Conservation (phyloP, 2,329 filamentous ascomycete genomes). For the Sclerotinia glacialis region DNA sequence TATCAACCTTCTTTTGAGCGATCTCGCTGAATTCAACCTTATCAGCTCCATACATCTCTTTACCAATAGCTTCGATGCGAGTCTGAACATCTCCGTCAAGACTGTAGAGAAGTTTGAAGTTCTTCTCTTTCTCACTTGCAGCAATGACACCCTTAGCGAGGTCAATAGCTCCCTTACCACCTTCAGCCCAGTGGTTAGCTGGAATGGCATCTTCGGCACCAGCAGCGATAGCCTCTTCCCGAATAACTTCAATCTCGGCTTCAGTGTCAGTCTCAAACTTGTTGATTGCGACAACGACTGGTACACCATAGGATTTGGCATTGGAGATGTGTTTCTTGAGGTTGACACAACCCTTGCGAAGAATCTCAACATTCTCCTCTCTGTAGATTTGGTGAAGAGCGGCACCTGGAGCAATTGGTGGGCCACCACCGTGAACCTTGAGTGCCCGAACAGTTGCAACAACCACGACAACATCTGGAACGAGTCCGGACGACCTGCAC, state of each 20-base stretch:
- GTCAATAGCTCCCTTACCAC: conserved; percentile 84
- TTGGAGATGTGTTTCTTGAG: conserved; percentile 93
- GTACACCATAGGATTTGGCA: conserved; percentile 82
- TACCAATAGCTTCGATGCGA: conserved; percentile 85
- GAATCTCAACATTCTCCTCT: conserved; percentile 88
- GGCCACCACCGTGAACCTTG: conserved; percentile 95
- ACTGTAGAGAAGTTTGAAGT: conserved; percentile 84
- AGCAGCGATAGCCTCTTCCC: conserved; percentile 85
- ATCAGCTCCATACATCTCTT: conserved; percentile 90
- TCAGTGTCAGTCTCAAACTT: conserved; percentile 92
- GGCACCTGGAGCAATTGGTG: conserved; percentile 85
- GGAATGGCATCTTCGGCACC: conserved; percentile 92
- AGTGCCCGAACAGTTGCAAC: conserved; percentile 93
- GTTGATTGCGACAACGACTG: conserved; percentile 96
- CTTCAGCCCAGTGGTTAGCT: conserved; percentile 95
- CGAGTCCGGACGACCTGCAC: conserved; percentile 88
- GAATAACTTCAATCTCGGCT: conserved; percentile 83
- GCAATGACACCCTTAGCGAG: conserved; percentile 83
- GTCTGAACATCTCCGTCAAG: conserved; percentile 78
- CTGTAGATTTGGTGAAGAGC: conserved; percentile 84
- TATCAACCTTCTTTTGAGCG: conserved; percentile 94
- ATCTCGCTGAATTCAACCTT: conserved; percentile 90
- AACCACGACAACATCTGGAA: conserved; percentile 89
- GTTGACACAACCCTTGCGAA: conserved; percentile 89
- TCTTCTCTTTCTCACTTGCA: conserved; percentile 77